Evolutionary conservation across 805 yeast species (phyloP), one percentile per base, ranked within the genome.

Genomic region (Candida oleophila): DNA sequence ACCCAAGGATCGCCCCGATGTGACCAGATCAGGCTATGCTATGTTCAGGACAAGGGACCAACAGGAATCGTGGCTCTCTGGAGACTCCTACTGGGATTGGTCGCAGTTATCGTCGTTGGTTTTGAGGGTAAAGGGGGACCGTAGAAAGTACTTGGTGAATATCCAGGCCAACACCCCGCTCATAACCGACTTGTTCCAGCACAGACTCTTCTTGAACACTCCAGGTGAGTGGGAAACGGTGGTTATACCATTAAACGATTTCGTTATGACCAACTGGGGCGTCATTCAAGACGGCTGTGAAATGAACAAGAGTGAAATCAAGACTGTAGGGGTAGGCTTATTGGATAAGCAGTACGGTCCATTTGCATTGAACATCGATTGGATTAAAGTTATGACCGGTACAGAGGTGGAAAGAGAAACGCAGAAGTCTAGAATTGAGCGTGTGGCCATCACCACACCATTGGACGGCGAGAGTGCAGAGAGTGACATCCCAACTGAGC

Each of bases 191-290:
- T 68, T 89, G 51, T 89, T 81, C 65, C 96, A 89, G 65, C 96
- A 89, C 63, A 66, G 96, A 19, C 69, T 89, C 51, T 89, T 87
- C 55, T 66, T 86, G 52, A 79, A 81, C 53, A 77, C 72, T 36
- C 89, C 88, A 3, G 88, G 89, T 2, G 73, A 81, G 50, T 88
- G 96, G 96, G 94, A 89, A 60, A 85, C 89, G 1, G 89, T 88
- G 12, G 79, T 84, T 22, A 82, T 89, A 30, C 89, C 94, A 39
- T 69, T 89, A 43, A 78, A 81, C 53, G 90, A 85, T 59, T 87
- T 89, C 64, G 90, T 89, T 43, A 74, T 88, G 65, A 89, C 96
- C 19, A 87, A 87, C 61, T 82, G 87, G 74, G 96, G 96, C n/a
- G 74, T 69, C 3, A 73, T 73, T 43, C 76, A 72, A 57, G 76